Evolutionary conservation across 257 asterid genomes (phyloP).

Genomic region (Mentha longifolia): DNA sequence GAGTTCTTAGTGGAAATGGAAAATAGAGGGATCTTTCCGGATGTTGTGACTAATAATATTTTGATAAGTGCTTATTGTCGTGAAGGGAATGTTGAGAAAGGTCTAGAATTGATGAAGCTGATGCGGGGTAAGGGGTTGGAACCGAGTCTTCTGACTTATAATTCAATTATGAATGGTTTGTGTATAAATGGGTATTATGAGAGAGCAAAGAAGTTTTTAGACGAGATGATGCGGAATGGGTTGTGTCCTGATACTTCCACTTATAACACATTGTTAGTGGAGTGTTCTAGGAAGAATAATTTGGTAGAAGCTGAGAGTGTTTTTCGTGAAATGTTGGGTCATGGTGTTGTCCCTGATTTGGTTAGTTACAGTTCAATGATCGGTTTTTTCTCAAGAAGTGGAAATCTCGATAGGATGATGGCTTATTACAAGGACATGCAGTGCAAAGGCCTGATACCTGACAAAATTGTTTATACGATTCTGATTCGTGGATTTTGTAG

Average conservation of each 20-base stretch:
- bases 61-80: conserved; percentile 61
- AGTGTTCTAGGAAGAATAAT: conserved; percentile 55
- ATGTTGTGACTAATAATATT: conserved; percentile 74
- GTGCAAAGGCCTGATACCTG: conserved; percentile 56
- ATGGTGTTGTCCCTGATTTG: conserved; percentile 56
- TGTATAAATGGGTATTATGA: conserved; percentile 59
- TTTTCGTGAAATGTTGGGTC: conserved; percentile 50
- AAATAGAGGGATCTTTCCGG: conserved; percentile 58
- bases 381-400: conserved; percentile 59
- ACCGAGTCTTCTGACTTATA: conserved; percentile 66
- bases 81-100: conserved; percentile 51
- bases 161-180: conserved; percentile 62
- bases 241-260: conserved; percentile 59
- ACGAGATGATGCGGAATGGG: conserved; percentile 54
- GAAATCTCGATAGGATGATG: conserved; percentile 53
- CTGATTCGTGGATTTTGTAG: conserved; percentile 71
- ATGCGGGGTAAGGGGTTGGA: conserved; percentile 60
- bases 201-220: conserved; percentile 55
- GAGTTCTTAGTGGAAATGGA: conserved; percentile 60
- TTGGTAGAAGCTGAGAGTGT: conserved; percentile 53
- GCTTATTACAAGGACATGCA: conserved; percentile 55
- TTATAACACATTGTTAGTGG: conserved; percentile 65
- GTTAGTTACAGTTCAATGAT: conserved; percentile 69
- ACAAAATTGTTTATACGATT: conserved; percentile 66
- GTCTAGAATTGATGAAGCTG: conserved; percentile 49